Conservation (phyloP, 306 rosid genomes). For the Lathyrus oleraceus region DNA sequence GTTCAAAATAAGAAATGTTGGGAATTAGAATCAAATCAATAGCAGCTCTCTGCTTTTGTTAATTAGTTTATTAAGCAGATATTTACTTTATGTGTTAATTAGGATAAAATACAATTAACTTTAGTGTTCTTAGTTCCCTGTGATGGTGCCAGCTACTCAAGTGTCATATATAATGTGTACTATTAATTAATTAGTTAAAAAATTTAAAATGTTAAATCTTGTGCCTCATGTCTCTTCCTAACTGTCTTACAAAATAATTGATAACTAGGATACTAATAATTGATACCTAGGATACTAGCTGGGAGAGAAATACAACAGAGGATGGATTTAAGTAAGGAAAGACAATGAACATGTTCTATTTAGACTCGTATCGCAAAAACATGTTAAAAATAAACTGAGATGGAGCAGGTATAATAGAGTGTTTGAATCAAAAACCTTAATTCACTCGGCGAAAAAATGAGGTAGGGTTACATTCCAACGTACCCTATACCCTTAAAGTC, state of each 20-base stretch:
- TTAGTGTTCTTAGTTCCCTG: conserved; percentile 18
- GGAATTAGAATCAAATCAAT: conserved; percentile 23
- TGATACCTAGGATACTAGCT: conserved; percentile 7
- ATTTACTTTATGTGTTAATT: conserved; percentile 21
- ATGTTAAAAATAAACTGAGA: no score
- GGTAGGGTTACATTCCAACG: no score
- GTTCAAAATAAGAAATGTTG: conserved; percentile 31
- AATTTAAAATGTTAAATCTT: conserved; percentile 20
- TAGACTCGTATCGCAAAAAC: no score
- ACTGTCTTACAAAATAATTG: conserved; percentile 36
- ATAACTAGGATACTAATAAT: conserved; percentile 15
- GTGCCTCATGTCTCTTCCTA: conserved; percentile 35
- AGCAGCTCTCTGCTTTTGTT: conserved; percentile 19
- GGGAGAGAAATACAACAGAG: conserved; percentile 28
- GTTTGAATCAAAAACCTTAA: no score
- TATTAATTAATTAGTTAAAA: background rate
- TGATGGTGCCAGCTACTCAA: conserved; percentile 33
- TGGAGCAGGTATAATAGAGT: no score
- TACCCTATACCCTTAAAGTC: no score
- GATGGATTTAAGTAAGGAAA: background rate
- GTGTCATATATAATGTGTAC: conserved; percentile 3
- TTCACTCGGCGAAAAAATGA: no score
- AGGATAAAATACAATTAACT: conserved; percentile 34
- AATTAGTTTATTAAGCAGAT: conserved; percentile 38
- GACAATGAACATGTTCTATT: no score